Evolutionary conservation across 164 flowering plant genomes (phyloP), one percentile per base, ranked within the genome.

Genomic region (Chimonanthus salicifolius): DNA sequence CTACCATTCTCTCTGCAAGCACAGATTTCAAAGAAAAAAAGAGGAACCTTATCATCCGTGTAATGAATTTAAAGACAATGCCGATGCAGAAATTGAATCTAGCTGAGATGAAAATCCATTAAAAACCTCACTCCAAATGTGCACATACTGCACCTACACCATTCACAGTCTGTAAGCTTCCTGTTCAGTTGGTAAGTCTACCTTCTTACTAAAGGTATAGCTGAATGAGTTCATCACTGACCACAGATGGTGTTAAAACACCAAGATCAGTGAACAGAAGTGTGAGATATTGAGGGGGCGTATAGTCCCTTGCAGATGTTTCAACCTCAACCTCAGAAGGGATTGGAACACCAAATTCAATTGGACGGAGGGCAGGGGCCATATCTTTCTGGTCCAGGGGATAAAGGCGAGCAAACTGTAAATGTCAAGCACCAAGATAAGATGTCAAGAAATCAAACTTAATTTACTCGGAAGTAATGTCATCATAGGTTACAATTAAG

Each of bases 201-300:
- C 20, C 65, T 5, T 18, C 15, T 4, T 47, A 44, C 81, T 90
- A 95, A 75, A 95, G 72, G 82, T 94, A 96, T 15, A 94, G 82
- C 74, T 90, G 97, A 79, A 96, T 96, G 62, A 96, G 97, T 82
- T 96, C 99, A 75, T 95, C 98, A 70, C 99, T 93, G 71, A 95
- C 99, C 2, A 90, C 98, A 9, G 97, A 95, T 11, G 99, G 99
- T 47, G 97, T 89, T 67, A 95, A 84, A 62, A 93, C 97, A 65
- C 99, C 99, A 8, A 95, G 80, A 86, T 95, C 99, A 7, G 99
- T 93, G 68, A 95, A 95, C 50, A 95, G 92, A 9, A 95, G 87
- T 13, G 98, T 89, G 33, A 95, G 92, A 80, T 89, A 95, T 73
- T 92, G 94, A 45, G 99, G 99, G 21, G 99, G 98, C 3, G 99